Conservation (phyloP, 352 stramenopile genomes). For the Globisporangium yorkense region DNA sequence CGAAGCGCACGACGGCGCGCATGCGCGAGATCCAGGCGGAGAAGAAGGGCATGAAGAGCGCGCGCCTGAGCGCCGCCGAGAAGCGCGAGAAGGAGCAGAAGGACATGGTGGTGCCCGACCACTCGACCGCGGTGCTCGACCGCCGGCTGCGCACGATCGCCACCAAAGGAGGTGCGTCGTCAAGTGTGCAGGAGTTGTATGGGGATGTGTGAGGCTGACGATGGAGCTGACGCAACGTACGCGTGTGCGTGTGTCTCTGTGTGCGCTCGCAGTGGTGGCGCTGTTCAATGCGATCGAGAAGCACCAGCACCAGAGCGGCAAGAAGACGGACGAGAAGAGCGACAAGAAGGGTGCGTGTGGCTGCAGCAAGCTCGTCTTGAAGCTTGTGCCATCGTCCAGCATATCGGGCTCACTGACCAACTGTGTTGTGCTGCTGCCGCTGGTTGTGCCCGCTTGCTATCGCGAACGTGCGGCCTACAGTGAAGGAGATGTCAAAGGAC, state of each 20-base stretch:
- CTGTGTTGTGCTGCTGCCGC: too few relatives aligned
- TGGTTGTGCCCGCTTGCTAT: too few relatives aligned
- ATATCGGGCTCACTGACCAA: too few relatives aligned
- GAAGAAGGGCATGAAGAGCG: slow-evolving; percentile 65
- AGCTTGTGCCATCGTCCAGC: too few relatives aligned
- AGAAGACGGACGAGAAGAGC: slow-evolving; percentile 48
- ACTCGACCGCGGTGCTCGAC: slow-evolving; percentile 57
- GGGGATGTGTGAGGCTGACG: not conserved
- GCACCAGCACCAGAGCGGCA: slow-evolving; percentile 70
- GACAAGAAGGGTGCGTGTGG: slow-evolving; percentile 50
- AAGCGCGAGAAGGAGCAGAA: slow-evolving; percentile 73
- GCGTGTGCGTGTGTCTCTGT: too few relatives aligned
- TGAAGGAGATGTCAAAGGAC: slow-evolving; percentile 84
- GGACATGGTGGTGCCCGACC: slow-evolving; percentile 63
- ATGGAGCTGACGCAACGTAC: not conserved
- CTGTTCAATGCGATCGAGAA: slow-evolving; percentile 85
- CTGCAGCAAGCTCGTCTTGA: not conserved
- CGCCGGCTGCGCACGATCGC: slow-evolving; percentile 70
- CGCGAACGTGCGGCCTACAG: slow-evolving; percentile 10
- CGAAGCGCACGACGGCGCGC: slow-evolving; percentile 75
- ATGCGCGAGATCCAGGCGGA: slow-evolving; percentile 81
- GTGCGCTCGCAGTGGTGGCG: slow-evolving; percentile 47
- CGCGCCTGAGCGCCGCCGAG: slow-evolving; percentile 60
- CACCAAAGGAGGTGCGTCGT: slow-evolving; percentile 61
- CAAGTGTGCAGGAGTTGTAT: not conserved